Evolutionary conservation across 371 early-diverging fungal genomes (phyloP), one percentile per base, ranked within the genome.

Genomic region (Dichotomocladium elegans): DNA sequence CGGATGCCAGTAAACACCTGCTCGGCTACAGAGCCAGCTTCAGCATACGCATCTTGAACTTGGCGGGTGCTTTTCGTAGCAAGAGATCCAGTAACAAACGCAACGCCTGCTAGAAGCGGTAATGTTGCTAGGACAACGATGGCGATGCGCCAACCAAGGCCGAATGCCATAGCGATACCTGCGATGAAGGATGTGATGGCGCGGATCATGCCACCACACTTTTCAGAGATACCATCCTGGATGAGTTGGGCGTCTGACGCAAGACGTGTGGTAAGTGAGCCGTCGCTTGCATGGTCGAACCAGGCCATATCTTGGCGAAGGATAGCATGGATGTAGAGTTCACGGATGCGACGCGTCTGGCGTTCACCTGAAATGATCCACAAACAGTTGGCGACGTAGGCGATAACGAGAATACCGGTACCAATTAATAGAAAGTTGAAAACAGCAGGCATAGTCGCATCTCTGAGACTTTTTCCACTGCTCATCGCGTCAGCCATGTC

Each of bases 261-360:
- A 11, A 88, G 77, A 37, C 85, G 76, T 22, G 81, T 79, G 17
- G 82, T 83, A 41, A 81, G 64, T 45, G 83, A 83, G 26, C 83
- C 84, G 46, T 58, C 46, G 64, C 72, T 70, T 42, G 75, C 63
- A 8, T 68, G 64, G 58, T 97, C 98, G 61, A 93, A 95, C 87
- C 90, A 98, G 17, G 80, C 80, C 43, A 91, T 79, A 33, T 95
- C 88, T 59, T 94, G 93, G 9, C 87, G 79, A 22, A 96, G 62
- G 29, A 91, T 72, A 0, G 91, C 67, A 37, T 66, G 72, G 35
- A 91, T 79, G 41, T 83, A 88, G 19, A 34, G 37, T 51, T 82
- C 70, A 12, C 88, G 77, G 44, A 90, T 70, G 11, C 83, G 60
- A 51, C 51, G 63, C n/a, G 55, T 51, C 34, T 60, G 60, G 1